Conservation (phyloP, 2,329 filamentous ascomycete species). For the Aureobasidium leucospermi region DNA sequence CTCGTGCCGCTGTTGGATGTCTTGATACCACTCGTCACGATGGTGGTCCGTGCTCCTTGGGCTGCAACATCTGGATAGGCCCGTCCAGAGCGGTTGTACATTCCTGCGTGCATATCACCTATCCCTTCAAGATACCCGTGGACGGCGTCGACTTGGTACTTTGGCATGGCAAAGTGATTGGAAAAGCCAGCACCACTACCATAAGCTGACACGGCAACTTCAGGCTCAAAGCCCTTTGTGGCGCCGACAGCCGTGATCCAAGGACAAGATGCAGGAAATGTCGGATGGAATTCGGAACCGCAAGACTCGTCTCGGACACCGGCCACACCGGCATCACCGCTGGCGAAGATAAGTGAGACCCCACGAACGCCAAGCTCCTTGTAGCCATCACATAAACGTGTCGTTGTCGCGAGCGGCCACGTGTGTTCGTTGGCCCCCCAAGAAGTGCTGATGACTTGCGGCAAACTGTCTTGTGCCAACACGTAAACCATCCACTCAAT, state of each 20-base stretch:
- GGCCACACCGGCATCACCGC: not conserved
- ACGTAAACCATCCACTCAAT: no score
- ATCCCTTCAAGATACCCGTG: slow-evolving; percentile 32
- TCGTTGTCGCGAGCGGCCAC: no score
- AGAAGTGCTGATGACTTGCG: no score
- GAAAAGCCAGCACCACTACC: not conserved
- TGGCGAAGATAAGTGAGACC: not conserved
- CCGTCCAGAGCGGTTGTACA: slow-evolving; percentile 39
- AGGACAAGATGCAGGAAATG: not conserved
- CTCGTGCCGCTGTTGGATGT: slow-evolving; percentile 33
- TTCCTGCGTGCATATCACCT: slow-evolving; percentile 28
- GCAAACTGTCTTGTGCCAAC: no score
- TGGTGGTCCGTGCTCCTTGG: slow-evolving; percentile 45
- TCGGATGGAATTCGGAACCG: no score
- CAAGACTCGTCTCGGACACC: no score
- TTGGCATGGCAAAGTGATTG: slow-evolving; percentile 20
- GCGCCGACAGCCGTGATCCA: not conserved
- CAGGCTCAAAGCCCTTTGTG: not conserved
- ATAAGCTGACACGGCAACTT: not conserved
- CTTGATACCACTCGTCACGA: slow-evolving; percentile 7
- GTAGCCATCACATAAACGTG: not conserved
- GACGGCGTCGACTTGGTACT: slow-evolving; percentile 37
- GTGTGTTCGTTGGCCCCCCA: no score
- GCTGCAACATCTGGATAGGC: slow-evolving; percentile 42
- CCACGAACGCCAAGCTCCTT: not conserved